phyloP scores from a whole-genome alignment of 805 yeast genomes.

The Metschnikowia santaceciliae region DNA sequence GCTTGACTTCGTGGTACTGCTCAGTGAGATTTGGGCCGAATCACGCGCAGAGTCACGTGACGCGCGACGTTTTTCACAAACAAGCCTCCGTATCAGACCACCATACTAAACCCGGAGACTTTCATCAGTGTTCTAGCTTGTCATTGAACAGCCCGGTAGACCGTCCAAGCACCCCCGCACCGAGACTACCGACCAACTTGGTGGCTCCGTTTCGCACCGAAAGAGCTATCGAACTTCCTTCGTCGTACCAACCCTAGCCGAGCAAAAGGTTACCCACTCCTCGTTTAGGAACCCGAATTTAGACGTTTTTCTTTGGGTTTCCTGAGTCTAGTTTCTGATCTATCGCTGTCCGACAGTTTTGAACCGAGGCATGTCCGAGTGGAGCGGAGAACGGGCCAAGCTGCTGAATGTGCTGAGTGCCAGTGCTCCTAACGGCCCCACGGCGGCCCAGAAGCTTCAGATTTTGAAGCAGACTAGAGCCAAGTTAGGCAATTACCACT shows the following conservation, averaged over 20 bases:
- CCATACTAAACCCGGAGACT: background rate
- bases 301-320: background rate
- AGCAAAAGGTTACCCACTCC: background rate
- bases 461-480: constrained; percentile 20
- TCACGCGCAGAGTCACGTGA: background rate
- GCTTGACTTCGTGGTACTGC: no score
- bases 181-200: background rate
- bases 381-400: background rate
- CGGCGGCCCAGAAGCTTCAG: constrained; percentile 19
- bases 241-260: background rate
- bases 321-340: no score
- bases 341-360: no score
- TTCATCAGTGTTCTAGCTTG: background rate
- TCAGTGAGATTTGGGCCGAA: background rate
- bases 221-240: no score
- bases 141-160: background rate
- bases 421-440: background rate
- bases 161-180: background rate
- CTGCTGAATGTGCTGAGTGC: background rate
- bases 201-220: background rate
- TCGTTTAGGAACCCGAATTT: background rate
- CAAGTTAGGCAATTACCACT: constrained; percentile 42
- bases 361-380: background rate
- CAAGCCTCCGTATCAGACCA: background rate
- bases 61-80: constrained; percentile 4